These are phyloP conservation scores for Suillus alpinus DNA, from an alignment of 768 basidiomycete species.

Conservation along the genomic window DNA sequence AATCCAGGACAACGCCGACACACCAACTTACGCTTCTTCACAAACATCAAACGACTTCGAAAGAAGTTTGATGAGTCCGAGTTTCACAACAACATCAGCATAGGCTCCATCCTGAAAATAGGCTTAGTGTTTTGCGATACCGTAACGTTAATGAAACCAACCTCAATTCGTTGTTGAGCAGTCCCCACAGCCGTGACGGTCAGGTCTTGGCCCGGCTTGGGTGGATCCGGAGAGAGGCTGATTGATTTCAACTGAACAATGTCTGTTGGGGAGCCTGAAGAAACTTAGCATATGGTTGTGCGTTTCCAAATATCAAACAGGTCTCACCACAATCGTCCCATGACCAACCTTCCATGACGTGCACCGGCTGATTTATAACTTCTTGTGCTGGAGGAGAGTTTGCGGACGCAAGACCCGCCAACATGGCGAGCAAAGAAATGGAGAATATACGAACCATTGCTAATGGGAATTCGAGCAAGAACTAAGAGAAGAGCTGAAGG, in stretches of 20 bases:
- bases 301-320: conserved; percentile 8
- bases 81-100: conserved; percentile 86
- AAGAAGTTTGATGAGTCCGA: conserved; percentile 91
- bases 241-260: conserved; percentile 70
- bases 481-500: conserved; percentile 4
- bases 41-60: conserved; percentile 84
- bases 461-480: conserved; percentile 11
- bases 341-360: conserved; percentile 52
- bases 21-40: conserved; percentile 80
- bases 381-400: conserved; percentile 27
- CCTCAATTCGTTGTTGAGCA: conserved; percentile 62
- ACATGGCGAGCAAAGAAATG: conserved; percentile 27
- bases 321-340: conserved; percentile 74
- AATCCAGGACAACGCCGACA: neutral
- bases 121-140: conserved; percentile 8
- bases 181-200: conserved; percentile 77
- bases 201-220: conserved; percentile 79
- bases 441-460: conserved; percentile 28
- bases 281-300: conserved; percentile 5
- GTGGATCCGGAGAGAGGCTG: conserved; percentile 79
- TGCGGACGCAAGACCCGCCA: conserved; percentile 26
- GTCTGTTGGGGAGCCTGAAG: conserved; percentile 44
- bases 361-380: conserved; percentile 26
- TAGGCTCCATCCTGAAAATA: conserved; percentile 80
- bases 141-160: conserved; percentile 28